Evolutionary conservation across 2,329 filamentous ascomycete genomes (phyloP), one percentile per base, ranked within the genome.

Genomic region (Whalleya microplaca): DNA sequence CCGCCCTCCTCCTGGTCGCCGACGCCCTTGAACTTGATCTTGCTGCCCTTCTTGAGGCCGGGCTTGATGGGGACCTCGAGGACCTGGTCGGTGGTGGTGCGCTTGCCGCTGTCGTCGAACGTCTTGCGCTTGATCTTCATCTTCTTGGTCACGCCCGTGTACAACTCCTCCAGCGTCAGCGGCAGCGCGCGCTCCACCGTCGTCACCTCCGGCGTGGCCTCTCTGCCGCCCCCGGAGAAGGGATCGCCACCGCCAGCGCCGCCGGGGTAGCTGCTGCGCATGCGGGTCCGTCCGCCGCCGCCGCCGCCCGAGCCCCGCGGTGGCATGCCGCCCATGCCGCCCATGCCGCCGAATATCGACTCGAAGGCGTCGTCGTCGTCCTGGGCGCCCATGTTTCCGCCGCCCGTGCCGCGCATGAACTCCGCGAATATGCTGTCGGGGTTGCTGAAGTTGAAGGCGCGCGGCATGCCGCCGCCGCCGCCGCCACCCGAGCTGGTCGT

Each of bases 71-170:
- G 92, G 50, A 98, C 94, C 71, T 96, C 92, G 27, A 99, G 79
- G 18, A 97, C 91, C 69, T 93, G 90, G 67, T 99, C 95, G 58
- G 93, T 90, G 2, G 88, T 89, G 43, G 85, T 91, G 66, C 92
- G 87, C 79, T 96, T 96, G 55, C 92, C 92, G 0, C 83, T 87
- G 19, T 87, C 81, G 73, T 99, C 95, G 72, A 91, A 98, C 18
- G 89, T 92, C 85, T 98, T 98, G 69, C 94, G 86, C 80, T 96
- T 97, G 63, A 98, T 96, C 79, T 95, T 96, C 83, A 99, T 92
- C 82, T 96, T 97, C 84, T 99, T 99, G 47, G 89, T 92, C 37
- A 87, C 86, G 41, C 95, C 95, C 21, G 83, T 87, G 78, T 86
- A 98, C 59, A 98, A 77, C 69, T 99, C 95, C 74, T 99, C 95